Base-by-base conservation (phyloP, 208 protist species). In the Wallacemonas sp. region DNA sequence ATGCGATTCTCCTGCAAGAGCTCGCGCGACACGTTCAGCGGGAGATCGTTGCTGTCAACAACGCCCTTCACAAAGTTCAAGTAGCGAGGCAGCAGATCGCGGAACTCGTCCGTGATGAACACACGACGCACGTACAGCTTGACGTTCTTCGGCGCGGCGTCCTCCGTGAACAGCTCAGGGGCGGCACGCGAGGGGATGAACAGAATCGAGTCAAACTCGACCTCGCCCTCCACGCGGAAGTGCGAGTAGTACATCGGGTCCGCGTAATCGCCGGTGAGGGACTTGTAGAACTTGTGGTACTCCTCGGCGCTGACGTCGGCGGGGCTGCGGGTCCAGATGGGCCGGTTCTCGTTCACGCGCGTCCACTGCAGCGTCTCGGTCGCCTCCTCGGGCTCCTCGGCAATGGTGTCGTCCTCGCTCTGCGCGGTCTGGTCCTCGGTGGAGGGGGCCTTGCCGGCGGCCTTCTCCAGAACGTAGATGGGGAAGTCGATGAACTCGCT, bases 401-500 rank as follows among this genome's bases (percentile, higher is more conserved):
- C 68, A 2, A 72, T 52, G 23, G 77, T 79, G 33, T 73, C 54
- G 95, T 92, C 87, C 89, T 99, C 67, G 91, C 76, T 31, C 31
- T 50, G 49, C 12, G 70, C 52, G n/a, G 63, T 48, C 73, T 97
- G 89, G 5, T 89, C 86, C 48, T 80, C 93, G 69, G 95, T 92
- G 50, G 67, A 33, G 65, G 87, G 72, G 38, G 81, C 73, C 49
- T 84, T 78, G 26, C 14, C 16, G 16, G 23, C 82, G 38, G 71
- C 59, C 69, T 80, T 86, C 77, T 74, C 66, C 57, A 85, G 61
- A 3, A 99, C 71, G 72, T 98, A 98, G 78, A 99, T 99, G 50
- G 98, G 98, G 80, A 99, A 99, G 70, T 99, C 87, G 64, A 99
- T 99, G 86, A 99, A 99, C 88, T 99, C 97, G 59, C 92, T 99